phyloP scores from a whole-genome alignment of 306 rosid species.

The Cicer pinnatifidum region DNA sequence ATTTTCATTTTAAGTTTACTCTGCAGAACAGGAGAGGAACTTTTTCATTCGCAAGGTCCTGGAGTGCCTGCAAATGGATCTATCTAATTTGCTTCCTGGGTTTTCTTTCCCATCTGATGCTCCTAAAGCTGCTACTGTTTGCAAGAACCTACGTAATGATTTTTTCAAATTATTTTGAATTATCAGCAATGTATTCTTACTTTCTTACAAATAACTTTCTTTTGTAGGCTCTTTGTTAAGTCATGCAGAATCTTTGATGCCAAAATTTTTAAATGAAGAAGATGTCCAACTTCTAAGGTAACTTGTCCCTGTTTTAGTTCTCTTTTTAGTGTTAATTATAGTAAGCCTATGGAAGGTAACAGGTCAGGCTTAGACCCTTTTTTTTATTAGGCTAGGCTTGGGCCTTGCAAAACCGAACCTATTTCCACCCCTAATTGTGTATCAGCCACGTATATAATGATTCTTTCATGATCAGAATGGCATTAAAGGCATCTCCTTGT shows the following conservation, averaged over 20 bases:
- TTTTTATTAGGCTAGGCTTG: too few species aligned
- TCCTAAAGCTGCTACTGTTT: slow-evolving; percentile 63
- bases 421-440: neutral
- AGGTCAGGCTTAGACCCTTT: too few species aligned
- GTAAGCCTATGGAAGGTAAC: slow-evolving; percentile 33
- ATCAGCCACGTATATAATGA: slow-evolving; percentile 21
- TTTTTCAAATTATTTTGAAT: slow-evolving; percentile 22
- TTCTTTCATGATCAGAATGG: neutral
- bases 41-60: slow-evolving; percentile 75
- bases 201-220: slow-evolving; percentile 47
- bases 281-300: slow-evolving; percentile 92
- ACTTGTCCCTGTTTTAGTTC: slow-evolving; percentile 31
- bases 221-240: slow-evolving; percentile 87
- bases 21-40: slow-evolving; percentile 91
- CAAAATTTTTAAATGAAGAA: slow-evolving; percentile 74
- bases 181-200: slow-evolving; percentile 33
- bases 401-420: too few species aligned
- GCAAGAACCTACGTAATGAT: slow-evolving; percentile 83
- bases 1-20: slow-evolving; percentile 46
- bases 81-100: slow-evolving; percentile 64
- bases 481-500: slow-evolving; percentile 24
- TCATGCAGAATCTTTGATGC: slow-evolving; percentile 95
- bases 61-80: slow-evolving; percentile 86
- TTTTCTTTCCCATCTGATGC: slow-evolving; percentile 66
- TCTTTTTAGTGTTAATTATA: slow-evolving; percentile 31